Evolutionary conservation across 148 eudicot genomes (phyloP), one percentile per base, ranked within the genome.

Genomic region (Cornus florida): DNA sequence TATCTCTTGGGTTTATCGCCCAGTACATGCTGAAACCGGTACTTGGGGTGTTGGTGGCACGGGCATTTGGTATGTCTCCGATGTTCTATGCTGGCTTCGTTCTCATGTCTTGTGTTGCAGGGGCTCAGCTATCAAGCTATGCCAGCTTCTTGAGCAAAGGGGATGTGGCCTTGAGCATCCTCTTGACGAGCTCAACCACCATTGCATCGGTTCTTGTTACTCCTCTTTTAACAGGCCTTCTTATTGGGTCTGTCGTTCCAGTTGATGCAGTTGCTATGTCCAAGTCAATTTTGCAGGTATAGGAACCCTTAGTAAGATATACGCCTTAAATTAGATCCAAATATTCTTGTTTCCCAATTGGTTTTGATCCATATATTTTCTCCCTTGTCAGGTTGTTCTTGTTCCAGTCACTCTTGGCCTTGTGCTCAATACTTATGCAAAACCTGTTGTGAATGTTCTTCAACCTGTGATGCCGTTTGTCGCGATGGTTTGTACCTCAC

Each of bases 71-170:
- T 76, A 84, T 95, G 87, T 78, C 99, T 68, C 91, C 88, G 1
- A 84, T 88, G 91, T 96, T 91, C 86, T 93, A 88, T 80, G 90
- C 97, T 0, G 99, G 99, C 8, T 95, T 93, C 76, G 89, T 93
- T 75, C 94, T 96, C 70, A 96, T 91, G 83, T 90, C 98, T 60
- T 93, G 98, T 82, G 99, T 96, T 46, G 88, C 99, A 0, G 99
- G 99, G 75, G 99, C 99, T 79, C 99, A 93, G 81, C 88, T 96
- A 60, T 96, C 99, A 53, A 96, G 99, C 82, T 96, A 96, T 81
- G 99, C 98, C 20, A 93, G 93, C 89, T 96, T 92, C 88, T 87
- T 96, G 85, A 91, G 99, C 90, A 96, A 92, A 86, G 97, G 98
- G 38, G 98, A 96, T 28, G 92, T 94, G 67, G 98, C 99, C 33